Evolutionary conservation across 2,329 filamentous ascomycete species (phyloP), one percentile per base, ranked within the genome.

Genomic region (Clarireedia paspali): DNA sequence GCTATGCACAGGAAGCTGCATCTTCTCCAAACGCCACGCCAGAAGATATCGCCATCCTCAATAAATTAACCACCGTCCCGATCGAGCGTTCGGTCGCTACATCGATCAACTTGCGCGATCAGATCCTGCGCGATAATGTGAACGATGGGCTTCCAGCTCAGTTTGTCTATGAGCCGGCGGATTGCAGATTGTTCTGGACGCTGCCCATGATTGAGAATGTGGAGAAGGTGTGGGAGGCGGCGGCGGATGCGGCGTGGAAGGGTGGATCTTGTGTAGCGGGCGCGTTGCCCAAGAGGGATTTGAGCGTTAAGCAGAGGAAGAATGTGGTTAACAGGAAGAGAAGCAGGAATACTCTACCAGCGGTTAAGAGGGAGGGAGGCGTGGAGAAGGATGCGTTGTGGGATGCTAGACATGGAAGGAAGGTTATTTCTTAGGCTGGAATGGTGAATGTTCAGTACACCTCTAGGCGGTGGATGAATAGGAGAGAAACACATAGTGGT

Each of bases 181-280:
- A 83, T 61, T 87, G 83, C 60, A 73, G 82, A 5, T 66, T 85
- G 12, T 87, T 77, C 64, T 85, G 79, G 58, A 83, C 82, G 2
- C 65, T 73, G 15, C 67, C 72, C 2, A 83, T 81, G 68, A 68
- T 80, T 36, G 68, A 74, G 3, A 74, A 82, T 56, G 74, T 79
- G 2, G 72, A 72, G 2, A 71, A 68, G n/a, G 63, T 81, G 36
- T 86, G 83, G 83, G 70, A 69, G 30, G 71, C 69, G 24, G 74
- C 73, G 30, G 69, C 69, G 1, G 66, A 68, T 5, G 66, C 71
- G 1, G 70, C 71, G 0, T 77, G 74, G 67, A 72, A 72, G 6
- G 73, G 68, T 3, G 70, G 70, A 47, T 52, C 57, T 36, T 75
- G 72, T 60, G 67, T 66, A 14, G 57, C 54, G 23, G 67, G 66